phyloP scores from a whole-genome alignment of 345 rosid species.

The Citrus inodora region DNA sequence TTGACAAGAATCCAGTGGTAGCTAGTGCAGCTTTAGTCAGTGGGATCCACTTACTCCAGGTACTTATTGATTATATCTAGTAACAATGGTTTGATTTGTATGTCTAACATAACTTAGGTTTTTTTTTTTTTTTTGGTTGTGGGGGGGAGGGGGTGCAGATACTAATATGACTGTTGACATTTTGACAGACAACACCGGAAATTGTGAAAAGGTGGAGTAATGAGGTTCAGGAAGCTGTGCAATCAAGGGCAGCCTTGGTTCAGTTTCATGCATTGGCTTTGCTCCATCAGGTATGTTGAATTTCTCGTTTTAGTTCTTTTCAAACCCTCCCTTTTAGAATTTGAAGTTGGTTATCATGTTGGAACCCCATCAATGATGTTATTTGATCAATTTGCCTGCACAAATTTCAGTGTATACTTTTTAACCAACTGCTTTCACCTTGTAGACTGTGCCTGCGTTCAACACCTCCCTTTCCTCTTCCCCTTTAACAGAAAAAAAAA shows the following conservation, averaged over 20 bases:
- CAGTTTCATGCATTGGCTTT: slow-evolving; percentile 94
- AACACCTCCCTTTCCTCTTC: not conserved
- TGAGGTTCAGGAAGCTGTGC: slow-evolving; percentile 98
- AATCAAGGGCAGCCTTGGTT: slow-evolving; percentile 94
- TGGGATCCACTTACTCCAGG: slow-evolving; percentile 95
- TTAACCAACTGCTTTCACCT: not conserved
- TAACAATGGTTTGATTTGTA: not conserved
- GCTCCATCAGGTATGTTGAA: slow-evolving; percentile 70
- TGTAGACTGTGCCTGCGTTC: not conserved
- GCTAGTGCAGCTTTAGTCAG: slow-evolving; percentile 99
- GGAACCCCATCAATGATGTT: not conserved
- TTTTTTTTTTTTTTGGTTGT: not conserved
- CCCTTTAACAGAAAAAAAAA: not conserved
- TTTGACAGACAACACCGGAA: slow-evolving; percentile 71
- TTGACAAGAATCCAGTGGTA: slow-evolving; percentile 97
- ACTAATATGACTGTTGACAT: slow-evolving; percentile 2
- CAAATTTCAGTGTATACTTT: not conserved
- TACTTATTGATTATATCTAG: slow-evolving; percentile 15
- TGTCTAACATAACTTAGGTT: not conserved
- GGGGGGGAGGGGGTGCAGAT: not conserved
- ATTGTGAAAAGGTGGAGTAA: slow-evolving; percentile 99
- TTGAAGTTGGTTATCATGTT: slow-evolving; percentile 11
- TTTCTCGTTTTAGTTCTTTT: slow-evolving; percentile 5
- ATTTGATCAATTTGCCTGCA: not conserved
- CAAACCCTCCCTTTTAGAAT: not conserved